phyloP scores from a whole-genome alignment of 768 basidiomycete species.

The Leccinum longicurvipes region DNA sequence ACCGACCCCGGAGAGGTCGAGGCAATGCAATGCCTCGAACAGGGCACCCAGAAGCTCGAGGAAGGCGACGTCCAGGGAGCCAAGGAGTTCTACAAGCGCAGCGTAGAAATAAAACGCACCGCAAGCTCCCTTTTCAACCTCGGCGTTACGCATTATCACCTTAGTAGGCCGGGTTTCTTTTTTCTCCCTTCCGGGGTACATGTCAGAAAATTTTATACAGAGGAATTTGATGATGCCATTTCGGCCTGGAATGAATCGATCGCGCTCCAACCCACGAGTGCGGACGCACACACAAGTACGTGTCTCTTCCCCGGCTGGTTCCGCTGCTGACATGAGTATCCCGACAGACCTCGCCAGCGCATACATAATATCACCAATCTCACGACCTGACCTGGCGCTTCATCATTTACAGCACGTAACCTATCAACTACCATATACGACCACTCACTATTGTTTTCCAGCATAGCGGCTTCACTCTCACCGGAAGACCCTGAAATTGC shows the following conservation, averaged over 20 bases:
- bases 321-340: conserved; percentile 21
- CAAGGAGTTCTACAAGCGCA: conserved; percentile 72
- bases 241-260: conserved; percentile 85
- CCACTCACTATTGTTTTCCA: conserved; percentile 39
- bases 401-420: conserved; percentile 72
- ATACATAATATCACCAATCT: conserved; percentile 76
- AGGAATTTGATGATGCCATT: conserved; percentile 87
- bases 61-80: conserved; percentile 82
- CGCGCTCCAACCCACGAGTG: conserved; percentile 72
- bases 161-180: conserved; percentile 52
- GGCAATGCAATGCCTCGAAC: conserved; percentile 74
- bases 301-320: conserved; percentile 21
- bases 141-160: conserved; percentile 86
- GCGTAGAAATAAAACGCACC: conserved; percentile 74
- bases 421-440: conserved; percentile 28
- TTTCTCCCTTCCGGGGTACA: conserved; percentile 13
- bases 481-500: conserved; percentile 91
- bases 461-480: conserved; percentile 76
- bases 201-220: conserved; percentile 37
- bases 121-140: conserved; percentile 85
- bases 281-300: conserved; percentile 86
- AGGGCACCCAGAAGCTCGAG: conserved; percentile 80
- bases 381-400: conserved; percentile 82
- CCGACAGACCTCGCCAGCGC: conserved; percentile 79
- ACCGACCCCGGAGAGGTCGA: conserved; percentile 81